Evolutionary conservation across 768 basidiomycete species (phyloP).

Genomic region (Bullera alba): DNA sequence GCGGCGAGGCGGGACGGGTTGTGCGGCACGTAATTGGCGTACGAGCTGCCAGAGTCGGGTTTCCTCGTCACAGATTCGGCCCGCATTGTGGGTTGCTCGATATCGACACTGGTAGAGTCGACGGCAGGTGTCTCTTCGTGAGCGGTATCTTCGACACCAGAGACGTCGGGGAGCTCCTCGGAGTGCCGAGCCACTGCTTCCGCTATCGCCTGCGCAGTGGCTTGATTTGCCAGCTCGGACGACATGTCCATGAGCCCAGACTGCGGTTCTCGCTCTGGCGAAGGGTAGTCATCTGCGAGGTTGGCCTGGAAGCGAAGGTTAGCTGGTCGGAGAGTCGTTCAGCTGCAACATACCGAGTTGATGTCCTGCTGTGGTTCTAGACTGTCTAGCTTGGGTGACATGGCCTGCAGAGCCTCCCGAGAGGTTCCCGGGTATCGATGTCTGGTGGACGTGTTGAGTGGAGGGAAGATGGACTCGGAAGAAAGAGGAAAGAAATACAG

Average conservation of each 20-base stretch:
- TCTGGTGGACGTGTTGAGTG: too few species aligned
- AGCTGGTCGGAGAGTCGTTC: too few species aligned
- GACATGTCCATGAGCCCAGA: slow-evolving; percentile 11
- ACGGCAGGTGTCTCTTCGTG: neutral
- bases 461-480: too few species aligned
- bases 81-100: too few species aligned
- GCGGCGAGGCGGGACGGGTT: neutral
- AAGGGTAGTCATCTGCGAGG: slow-evolving; percentile 34
- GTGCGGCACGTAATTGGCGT: neutral
- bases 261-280: slow-evolving; percentile 11
- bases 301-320: slow-evolving; percentile 8
- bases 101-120: neutral
- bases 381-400: too few species aligned
- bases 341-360: too few species aligned
- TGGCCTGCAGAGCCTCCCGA: too few species aligned
- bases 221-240: slow-evolving; percentile 24
- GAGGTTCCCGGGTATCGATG: too few species aligned
- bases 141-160: neutral
- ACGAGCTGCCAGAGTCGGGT: neutral
- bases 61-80: neutral
- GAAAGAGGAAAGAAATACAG: too few species aligned
- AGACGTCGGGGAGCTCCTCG: neutral
- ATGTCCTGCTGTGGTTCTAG: too few species aligned
- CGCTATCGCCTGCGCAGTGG: slow-evolving; percentile 24
- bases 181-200: neutral